Evolutionary conservation across 2,329 filamentous ascomycete species (phyloP).

Genomic region (Epichloe sp.): DNA sequence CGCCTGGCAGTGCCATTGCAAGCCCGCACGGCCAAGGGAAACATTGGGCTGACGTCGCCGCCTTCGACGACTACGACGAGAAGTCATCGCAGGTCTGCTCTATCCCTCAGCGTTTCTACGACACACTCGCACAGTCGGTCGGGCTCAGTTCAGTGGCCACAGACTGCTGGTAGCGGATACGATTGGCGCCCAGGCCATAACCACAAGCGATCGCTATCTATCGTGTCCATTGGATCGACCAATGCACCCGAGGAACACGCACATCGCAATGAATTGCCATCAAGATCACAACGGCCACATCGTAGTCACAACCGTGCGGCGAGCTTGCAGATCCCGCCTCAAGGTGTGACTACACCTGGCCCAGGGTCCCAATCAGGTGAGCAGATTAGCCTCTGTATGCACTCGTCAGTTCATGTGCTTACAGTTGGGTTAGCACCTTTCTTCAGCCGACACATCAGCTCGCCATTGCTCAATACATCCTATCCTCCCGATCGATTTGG

Average conservation of each 20-base stretch:
- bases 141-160: conserved; percentile 35
- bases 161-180: conserved; percentile 15
- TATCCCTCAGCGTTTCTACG: conserved; percentile 48
- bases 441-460: conserved; percentile 30
- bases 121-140: conserved; percentile 30
- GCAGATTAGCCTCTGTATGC: neutral
- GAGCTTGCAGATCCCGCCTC: conserved; percentile 57
- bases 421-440: conserved; percentile 16
- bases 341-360: conserved; percentile 29
- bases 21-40: conserved; percentile 26
- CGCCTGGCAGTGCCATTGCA: conserved; percentile 31
- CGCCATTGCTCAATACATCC: conserved; percentile 42
- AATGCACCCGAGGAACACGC: conserved; percentile 34
- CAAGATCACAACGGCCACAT: conserved; percentile 34
- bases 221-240: conserved; percentile 59
- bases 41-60: conserved; percentile 30
- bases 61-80: conserved; percentile 26
- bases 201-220: conserved; percentile 68
- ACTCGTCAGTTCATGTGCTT: neutral
- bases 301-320: conserved; percentile 65
- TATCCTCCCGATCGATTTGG: conserved; percentile 37
- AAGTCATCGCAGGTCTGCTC: conserved; percentile 50
- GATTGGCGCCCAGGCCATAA: conserved; percentile 33
- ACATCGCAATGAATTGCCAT: conserved; percentile 27
- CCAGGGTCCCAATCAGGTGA: conserved; percentile 26